A percentile compares a stretch with the other conserved stretches of the same genome.
phyloP scores from a whole-genome alignment of 768 basidiomycete genomes.

The Suillus americanus region DNA sequence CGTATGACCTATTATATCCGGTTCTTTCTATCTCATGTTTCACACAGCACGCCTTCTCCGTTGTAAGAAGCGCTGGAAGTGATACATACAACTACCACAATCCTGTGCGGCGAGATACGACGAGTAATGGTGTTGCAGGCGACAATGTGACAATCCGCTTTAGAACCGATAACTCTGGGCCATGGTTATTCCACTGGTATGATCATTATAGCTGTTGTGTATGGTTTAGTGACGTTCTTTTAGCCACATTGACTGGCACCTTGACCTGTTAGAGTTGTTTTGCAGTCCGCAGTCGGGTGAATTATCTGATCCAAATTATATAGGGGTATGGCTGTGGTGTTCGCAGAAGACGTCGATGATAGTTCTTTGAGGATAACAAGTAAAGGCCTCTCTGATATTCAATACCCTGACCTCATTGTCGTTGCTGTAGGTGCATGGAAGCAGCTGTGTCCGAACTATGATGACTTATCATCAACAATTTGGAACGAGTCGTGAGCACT shows the following conservation, averaged over 20 bases:
- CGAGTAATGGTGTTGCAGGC: constrained; percentile 25
- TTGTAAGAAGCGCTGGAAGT: constrained; percentile 40
- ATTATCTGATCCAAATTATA: constrained; percentile 33
- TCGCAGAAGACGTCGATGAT: constrained; percentile 32
- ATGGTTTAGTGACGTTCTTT: not conserved
- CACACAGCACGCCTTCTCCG: constrained; percentile 39
- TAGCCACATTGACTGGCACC: constrained; percentile 41
- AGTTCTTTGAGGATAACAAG: constrained; percentile 17
- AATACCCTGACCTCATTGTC: not conserved
- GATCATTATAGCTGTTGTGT: not conserved
- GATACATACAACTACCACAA: constrained; percentile 39
- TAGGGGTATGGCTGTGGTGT: constrained; percentile 40
- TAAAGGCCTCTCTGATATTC: constrained; percentile 7
- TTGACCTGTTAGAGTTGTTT: constrained; percentile 25
- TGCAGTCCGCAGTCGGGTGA: not conserved
- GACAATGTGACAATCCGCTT: constrained; percentile 57
- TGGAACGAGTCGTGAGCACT: not conserved
- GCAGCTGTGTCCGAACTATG: not conserved
- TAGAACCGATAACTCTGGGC: constrained; percentile 65
- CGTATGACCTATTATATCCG: constrained; percentile 1
- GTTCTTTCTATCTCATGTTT: not conserved
- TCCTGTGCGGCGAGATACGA: constrained; percentile 54
- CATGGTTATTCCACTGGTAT: constrained; percentile 48
- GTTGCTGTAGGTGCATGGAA: not conserved
- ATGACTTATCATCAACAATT: not conserved